phyloP scores from a whole-genome alignment of 345 rosid genomes.

The Heritiera fomes region DNA sequence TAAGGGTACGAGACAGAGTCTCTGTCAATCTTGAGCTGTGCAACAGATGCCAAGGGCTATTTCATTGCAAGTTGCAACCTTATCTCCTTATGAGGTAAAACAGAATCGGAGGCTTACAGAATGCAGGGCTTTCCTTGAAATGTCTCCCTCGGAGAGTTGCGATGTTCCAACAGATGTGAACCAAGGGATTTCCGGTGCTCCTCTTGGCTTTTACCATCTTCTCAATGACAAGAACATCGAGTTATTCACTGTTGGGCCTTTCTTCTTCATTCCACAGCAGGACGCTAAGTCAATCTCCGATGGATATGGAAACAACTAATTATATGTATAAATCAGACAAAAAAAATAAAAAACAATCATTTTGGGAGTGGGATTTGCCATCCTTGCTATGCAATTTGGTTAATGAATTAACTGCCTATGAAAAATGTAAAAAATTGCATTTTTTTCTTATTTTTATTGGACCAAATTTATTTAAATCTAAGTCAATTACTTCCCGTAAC shows the following conservation, averaged over 20 bases:
- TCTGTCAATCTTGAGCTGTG: slow-evolving; percentile 50
- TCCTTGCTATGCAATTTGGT: background rate
- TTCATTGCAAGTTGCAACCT: slow-evolving; percentile 54
- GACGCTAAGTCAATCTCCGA: slow-evolving; percentile 35
- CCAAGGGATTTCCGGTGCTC: slow-evolving; percentile 55
- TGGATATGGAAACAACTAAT: slow-evolving; percentile 25
- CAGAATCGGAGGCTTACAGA: slow-evolving; percentile 39
- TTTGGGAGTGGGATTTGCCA: too few relatives aligned
- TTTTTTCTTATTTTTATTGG: slow-evolving; percentile 1
- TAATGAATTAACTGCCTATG: background rate
- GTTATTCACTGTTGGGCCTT: slow-evolving; percentile 63
- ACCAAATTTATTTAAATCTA: background rate
- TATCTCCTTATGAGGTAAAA: slow-evolving; percentile 52
- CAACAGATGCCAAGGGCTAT: slow-evolving; percentile 57
- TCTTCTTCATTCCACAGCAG: slow-evolving; percentile 42
- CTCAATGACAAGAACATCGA: slow-evolving; percentile 42
- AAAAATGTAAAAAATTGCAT: background rate
- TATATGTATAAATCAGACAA: too few relatives aligned
- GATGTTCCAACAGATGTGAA: slow-evolving; percentile 53
- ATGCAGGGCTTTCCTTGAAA: slow-evolving; percentile 60
- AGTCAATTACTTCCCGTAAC: background rate
- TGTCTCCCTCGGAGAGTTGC: slow-evolving; percentile 50
- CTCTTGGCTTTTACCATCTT: slow-evolving; percentile 39
- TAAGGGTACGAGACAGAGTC: slow-evolving; percentile 59
- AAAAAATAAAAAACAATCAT: too few relatives aligned